Evolutionary conservation across 805 yeast species (phyloP).

Genomic region (Ogataea angusta): DNA sequence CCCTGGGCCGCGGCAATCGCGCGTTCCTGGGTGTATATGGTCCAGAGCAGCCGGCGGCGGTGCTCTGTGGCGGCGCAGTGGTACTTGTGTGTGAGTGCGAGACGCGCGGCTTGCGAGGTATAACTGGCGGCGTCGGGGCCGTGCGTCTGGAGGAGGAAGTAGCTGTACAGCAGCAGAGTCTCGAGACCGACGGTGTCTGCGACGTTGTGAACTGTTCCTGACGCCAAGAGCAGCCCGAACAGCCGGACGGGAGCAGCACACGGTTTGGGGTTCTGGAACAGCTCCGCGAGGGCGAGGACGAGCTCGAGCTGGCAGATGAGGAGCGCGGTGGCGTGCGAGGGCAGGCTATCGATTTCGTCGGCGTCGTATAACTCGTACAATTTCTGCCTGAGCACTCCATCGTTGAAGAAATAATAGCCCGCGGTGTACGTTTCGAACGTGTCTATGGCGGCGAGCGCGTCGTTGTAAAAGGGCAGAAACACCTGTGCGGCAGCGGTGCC

Average conservation of each 20-base stretch:
- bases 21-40: conserved; percentile 36
- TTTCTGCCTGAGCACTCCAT: conserved; percentile 61
- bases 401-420: conserved; percentile 73
- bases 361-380: conserved; percentile 52
- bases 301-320: conserved; percentile 68
- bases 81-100: conserved; percentile 63
- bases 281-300: conserved; percentile 69
- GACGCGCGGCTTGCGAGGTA: conserved; percentile 63
- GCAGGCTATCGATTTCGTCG: conserved; percentile 12
- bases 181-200: conserved; percentile 72
- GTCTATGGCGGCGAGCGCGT: conserved; percentile 63
- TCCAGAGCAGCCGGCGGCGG: conserved; percentile 28
- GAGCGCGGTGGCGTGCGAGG: conserved; percentile 52
- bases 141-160: conserved; percentile 68
- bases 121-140: conserved; percentile 67
- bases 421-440: conserved; percentile 68
- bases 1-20: conserved; percentile 73
- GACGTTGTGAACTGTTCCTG: conserved; percentile 49
- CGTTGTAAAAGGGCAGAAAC: conserved; percentile 61
- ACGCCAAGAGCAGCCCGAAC: too few species aligned
- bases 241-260: conserved; percentile 40
- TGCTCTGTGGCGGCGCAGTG: conserved; percentile 56
- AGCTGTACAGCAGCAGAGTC: conserved; percentile 61
- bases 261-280: conserved; percentile 55
- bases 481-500: conserved; percentile 41